Evolutionary conservation across 2,329 filamentous ascomycete genomes (phyloP), one percentile per base, ranked within the genome.

Genomic region (Beauveria australis): DNA sequence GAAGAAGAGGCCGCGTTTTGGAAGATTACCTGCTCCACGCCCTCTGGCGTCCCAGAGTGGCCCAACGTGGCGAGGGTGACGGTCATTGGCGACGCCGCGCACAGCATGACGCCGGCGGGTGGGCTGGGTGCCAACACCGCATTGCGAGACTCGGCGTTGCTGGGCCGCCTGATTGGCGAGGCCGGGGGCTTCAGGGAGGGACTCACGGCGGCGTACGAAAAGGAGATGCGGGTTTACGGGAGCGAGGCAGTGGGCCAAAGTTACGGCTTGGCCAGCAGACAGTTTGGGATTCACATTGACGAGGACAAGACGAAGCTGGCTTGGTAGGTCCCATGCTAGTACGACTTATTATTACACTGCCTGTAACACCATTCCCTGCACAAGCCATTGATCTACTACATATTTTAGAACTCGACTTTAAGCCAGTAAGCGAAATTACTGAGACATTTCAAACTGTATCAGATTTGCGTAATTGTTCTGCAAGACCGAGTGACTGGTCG

Each of bases 1-100:
- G 80, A 79, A 60, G 64, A 70, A 0, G 81, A 87, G 64, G 81
- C 84, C 0, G 84, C 85, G 0, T 87, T 88, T 64, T 87, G 83
- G 82, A 87, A 86, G 66, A 86, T 88, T 53, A 86, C 84, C 2
- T 87, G 82, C 64, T 86, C 83, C 0, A 79, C 76, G 0, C 84
- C 84, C 0, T 75, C 75, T 0, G 83, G 84, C 1, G 81, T 87
- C 0, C 84, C 85, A 0, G 75, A 80, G 49, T 87, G 85, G 85
- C 65, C 72, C 9, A 86, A 83, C 49, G 78, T 84, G 58, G 76
- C 79, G 0, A 76, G 83, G 0, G 81, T 85, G 10, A 85, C 82
- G 0, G 74, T 84, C 0, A 80, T 85, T 59, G 83, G 83, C 1
- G 82, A 85, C 65, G 81, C 82, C 0, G 81, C 71, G 3, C 82